phyloP scores from a whole-genome alignment of 1,284 basidiomycete genomes.

The Ceratobasidium papillatum region DNA sequence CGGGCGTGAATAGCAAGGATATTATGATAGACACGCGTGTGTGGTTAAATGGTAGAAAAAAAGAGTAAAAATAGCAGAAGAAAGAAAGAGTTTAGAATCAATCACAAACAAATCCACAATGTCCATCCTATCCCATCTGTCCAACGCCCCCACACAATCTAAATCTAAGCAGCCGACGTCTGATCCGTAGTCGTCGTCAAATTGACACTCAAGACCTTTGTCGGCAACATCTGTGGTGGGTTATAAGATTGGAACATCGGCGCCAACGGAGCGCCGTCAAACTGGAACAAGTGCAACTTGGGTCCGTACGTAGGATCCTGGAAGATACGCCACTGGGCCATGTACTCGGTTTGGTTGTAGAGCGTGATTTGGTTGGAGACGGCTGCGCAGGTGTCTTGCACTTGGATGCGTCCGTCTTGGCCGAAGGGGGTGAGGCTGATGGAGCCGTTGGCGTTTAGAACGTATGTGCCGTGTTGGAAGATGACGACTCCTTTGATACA shows the following conservation, averaged over 20 bases:
- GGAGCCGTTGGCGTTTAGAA: slow-evolving; percentile 75
- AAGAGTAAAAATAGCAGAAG: neutral
- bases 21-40: slow-evolving; percentile 35
- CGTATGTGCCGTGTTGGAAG: slow-evolving; percentile 86
- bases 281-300: slow-evolving; percentile 72
- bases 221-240: slow-evolving; percentile 74
- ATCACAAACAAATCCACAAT: neutral
- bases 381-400: slow-evolving; percentile 89
- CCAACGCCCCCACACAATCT: neutral
- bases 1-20: slow-evolving; percentile 28
- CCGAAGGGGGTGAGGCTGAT: slow-evolving; percentile 73
- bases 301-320: slow-evolving; percentile 61
- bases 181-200: slow-evolving; percentile 8
- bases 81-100: slow-evolving; percentile 8
- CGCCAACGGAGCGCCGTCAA: slow-evolving; percentile 68
- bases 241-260: slow-evolving; percentile 67
- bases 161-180: neutral
- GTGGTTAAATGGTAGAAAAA: slow-evolving; percentile 16
- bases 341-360: slow-evolving; percentile 76
- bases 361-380: slow-evolving; percentile 83
- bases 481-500: slow-evolving; percentile 86
- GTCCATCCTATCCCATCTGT: neutral
- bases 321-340: slow-evolving; percentile 67
- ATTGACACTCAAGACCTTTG: slow-evolving; percentile 53
- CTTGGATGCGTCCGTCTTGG: slow-evolving; percentile 85